phyloP scores from a whole-genome alignment of 2,329 filamentous ascomycete genomes.

The Cytospora mali region DNA sequence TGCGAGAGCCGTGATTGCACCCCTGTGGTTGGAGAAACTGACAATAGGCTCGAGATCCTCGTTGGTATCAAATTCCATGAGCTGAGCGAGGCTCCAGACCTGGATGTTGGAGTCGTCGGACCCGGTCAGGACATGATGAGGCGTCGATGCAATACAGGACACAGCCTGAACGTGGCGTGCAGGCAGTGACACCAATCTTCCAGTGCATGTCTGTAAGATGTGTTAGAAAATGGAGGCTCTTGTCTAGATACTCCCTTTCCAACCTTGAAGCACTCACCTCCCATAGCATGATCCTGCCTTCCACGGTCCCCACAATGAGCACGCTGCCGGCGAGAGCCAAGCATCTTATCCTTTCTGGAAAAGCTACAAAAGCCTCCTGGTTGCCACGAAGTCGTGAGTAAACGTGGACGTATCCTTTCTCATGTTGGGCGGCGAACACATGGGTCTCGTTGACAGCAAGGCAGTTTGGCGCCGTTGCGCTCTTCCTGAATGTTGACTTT shows the following conservation, averaged over 20 bases:
- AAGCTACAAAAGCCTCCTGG: conserved; percentile 86
- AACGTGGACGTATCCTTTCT: conserved; percentile 91
- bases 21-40: conserved; percentile 77
- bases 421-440: conserved; percentile 87
- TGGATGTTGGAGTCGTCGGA: conserved; percentile 88
- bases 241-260: no score
- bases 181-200: conserved; percentile 73
- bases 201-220: conserved; percentile 66
- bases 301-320: conserved; percentile 78
- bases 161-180: conserved; percentile 80
- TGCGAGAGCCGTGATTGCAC: conserved; percentile 67
- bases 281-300: conserved; percentile 87
- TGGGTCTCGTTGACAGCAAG: conserved; percentile 81
- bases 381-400: conserved; percentile 83
- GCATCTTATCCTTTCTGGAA: conserved; percentile 83
- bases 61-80: conserved; percentile 63
- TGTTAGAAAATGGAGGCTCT: background rate
- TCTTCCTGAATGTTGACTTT: conserved; percentile 86
- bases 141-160: conserved; percentile 72
- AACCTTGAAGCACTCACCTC: conserved; percentile 62
- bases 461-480: conserved; percentile 75
- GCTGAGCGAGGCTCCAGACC: conserved; percentile 80
- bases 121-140: conserved; percentile 73
- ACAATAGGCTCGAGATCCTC: conserved; percentile 69
- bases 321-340: conserved; percentile 73